These are phyloP conservation scores for Crithidia fasciculata DNA, from an alignment of 208 protist species.

Conservation along the genomic window DNA sequence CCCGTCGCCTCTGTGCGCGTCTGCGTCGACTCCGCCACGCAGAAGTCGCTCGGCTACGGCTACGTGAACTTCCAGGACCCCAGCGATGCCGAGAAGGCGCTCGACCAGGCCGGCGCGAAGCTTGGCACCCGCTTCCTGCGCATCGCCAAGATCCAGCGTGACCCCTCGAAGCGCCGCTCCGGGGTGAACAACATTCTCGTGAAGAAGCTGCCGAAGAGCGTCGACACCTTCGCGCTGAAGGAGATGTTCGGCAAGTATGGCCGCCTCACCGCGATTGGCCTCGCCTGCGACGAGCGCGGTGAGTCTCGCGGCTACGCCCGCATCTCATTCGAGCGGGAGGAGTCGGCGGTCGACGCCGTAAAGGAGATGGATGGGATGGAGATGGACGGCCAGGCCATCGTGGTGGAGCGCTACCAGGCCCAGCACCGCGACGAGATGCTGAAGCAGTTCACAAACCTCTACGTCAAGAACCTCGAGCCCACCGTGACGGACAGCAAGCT, in stretches of 20 bases:
- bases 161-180: slow-evolving; percentile 97
- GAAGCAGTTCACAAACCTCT: slow-evolving; percentile 98
- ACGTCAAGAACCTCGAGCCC: slow-evolving; percentile 99
- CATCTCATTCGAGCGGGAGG: slow-evolving; percentile 96
- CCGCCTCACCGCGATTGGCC: slow-evolving; percentile 89
- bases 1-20: slow-evolving; percentile 98
- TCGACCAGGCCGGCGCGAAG: slow-evolving; percentile 97
- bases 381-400: slow-evolving; percentile 92
- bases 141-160: slow-evolving; percentile 99
- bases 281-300: slow-evolving; percentile 92
- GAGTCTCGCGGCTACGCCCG: slow-evolving; percentile 96
- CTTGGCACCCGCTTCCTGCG: slow-evolving; percentile 95
- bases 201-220: slow-evolving; percentile 96
- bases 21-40: slow-evolving; percentile 96
- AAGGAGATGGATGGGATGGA: slow-evolving; percentile 88
- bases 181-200: slow-evolving; percentile 99
- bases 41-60: slow-evolving; percentile 98
- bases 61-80: slow-evolving; percentile 99
- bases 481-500: slow-evolving; percentile 94
- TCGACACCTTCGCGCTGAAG: slow-evolving; percentile 96
- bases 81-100: slow-evolving; percentile 97
- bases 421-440: slow-evolving; percentile 94
- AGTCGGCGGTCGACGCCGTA: slow-evolving; percentile 93
- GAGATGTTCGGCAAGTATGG: slow-evolving; percentile 95
- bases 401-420: slow-evolving; percentile 95